Evolutionary conservation across 352 stramenopile species (phyloP).

Genomic region (Phytopythium kandeliae): DNA sequence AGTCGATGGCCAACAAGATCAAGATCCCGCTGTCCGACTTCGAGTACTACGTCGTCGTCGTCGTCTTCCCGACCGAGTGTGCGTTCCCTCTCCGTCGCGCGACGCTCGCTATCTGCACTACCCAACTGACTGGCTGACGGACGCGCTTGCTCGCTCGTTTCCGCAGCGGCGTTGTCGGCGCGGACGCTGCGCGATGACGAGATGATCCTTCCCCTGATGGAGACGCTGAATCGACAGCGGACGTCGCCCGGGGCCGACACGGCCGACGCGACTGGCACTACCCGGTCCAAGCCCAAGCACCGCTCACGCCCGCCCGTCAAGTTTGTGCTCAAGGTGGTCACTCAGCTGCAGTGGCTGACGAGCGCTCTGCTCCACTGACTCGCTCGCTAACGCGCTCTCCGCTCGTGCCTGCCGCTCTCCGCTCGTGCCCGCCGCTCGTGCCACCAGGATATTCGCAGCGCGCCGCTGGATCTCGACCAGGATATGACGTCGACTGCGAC

Average conservation of each 20-base stretch:
- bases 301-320: conserved; percentile 59
- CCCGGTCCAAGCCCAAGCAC: conserved; percentile 55
- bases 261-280: conserved; percentile 40
- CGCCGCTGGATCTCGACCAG: conserved; percentile 64
- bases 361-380: no score
- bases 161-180: conserved; percentile 50
- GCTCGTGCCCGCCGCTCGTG: no score
- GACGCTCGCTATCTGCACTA: no score
- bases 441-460: conserved; percentile 66
- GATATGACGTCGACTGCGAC: conserved; percentile 20
- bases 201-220: conserved; percentile 65
- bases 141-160: not conserved
- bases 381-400: no score
- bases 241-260: conserved; percentile 27
- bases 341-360: no score
- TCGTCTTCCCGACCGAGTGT: conserved; percentile 68
- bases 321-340: conserved; percentile 74
- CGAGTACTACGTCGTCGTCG: conserved; percentile 71
- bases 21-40: conserved; percentile 63
- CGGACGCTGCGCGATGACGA: conserved; percentile 75
- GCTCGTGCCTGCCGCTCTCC: no score
- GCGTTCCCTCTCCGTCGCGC: no score
- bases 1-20: conserved; percentile 81
- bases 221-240: conserved; percentile 52
- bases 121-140: no score